These are phyloP conservation scores for Ascochyta lentis DNA, from an alignment of 2,329 filamentous ascomycete species.

Conservation along the genomic window DNA sequence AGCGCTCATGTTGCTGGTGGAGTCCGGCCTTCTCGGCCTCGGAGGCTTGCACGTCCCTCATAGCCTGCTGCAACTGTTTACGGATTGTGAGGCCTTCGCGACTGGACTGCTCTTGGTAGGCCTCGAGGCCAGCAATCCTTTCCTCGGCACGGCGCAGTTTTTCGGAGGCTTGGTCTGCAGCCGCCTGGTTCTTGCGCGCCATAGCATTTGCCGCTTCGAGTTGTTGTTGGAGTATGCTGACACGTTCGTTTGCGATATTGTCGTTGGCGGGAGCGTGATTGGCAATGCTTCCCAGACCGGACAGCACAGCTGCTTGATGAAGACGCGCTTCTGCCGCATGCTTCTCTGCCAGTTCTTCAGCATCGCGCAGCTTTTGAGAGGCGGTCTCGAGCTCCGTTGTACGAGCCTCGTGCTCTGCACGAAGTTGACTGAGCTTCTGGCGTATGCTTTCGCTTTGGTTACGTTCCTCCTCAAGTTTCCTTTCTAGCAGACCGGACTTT, in stretches of 20 bases:
- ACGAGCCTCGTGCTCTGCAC: constrained; percentile 81
- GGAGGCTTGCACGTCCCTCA: constrained; percentile 83
- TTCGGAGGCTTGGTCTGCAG: constrained; percentile 85
- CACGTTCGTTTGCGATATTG: constrained; percentile 65
- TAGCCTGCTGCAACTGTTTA: constrained; percentile 83
- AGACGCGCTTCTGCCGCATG: constrained; percentile 86
- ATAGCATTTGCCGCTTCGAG: constrained; percentile 77
- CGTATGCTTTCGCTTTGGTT: constrained; percentile 77
- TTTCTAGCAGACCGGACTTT: constrained; percentile 77
- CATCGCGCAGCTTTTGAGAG: constrained; percentile 77
- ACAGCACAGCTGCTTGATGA: constrained; percentile 81
- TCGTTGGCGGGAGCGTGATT: constrained; percentile 60
- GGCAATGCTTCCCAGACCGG: constrained; percentile 78
- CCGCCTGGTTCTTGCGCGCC: constrained; percentile 86
- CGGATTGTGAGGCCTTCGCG: constrained; percentile 89
- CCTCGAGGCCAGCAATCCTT: constrained; percentile 92
- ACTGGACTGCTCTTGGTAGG: constrained; percentile 96
- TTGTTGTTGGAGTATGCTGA: constrained; percentile 78
- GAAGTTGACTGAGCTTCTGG: constrained; percentile 75
- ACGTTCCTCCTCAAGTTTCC: constrained; percentile 83
- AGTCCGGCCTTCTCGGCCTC: constrained; percentile 82
- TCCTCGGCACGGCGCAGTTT: constrained; percentile 93
- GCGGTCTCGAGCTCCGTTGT: constrained; percentile 78
- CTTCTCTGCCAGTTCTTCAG: constrained; percentile 86
- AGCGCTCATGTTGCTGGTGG: constrained; percentile 80